phyloP scores from a whole-genome alignment of 257 asterid genomes.

The Solanum corneliomulleri region DNA sequence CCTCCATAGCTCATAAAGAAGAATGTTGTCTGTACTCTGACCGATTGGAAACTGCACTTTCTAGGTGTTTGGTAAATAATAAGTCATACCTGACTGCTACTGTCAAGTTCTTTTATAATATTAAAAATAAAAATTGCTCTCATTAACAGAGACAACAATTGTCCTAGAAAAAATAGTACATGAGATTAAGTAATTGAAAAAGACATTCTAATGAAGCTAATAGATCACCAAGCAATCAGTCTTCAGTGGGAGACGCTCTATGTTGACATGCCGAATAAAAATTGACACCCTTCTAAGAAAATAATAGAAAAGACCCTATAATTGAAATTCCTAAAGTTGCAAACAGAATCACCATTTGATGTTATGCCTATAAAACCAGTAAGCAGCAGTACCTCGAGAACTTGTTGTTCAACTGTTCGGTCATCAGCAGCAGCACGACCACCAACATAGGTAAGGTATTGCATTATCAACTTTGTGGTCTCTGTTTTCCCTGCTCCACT shows the following conservation, averaged over 20 bases:
- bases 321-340: not conserved
- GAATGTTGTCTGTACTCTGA: not conserved
- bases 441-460: constrained; percentile 93
- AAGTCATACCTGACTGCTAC: not conserved
- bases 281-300: not conserved
- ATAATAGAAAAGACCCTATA: not conserved
- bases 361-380: not conserved
- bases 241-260: not conserved
- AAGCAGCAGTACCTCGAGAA: constrained; percentile 58
- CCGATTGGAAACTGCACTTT: not conserved
- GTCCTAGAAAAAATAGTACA: not conserved
- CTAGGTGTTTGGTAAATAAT: not conserved
- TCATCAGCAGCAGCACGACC: constrained; percentile 83
- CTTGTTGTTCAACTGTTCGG: constrained; percentile 95
- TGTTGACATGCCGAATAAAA: not conserved
- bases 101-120: not conserved
- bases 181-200: not conserved
- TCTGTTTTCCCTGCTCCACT: constrained; percentile 99
- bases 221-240: not conserved
- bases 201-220: not conserved
- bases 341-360: not conserved
- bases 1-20: not conserved
- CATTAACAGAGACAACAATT: not conserved
- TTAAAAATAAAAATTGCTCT: not conserved
- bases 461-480: constrained; percentile 97